Evolutionary conservation across 2,329 filamentous ascomycete genomes (phyloP).

Genomic region (Pyricularia grisea): DNA sequence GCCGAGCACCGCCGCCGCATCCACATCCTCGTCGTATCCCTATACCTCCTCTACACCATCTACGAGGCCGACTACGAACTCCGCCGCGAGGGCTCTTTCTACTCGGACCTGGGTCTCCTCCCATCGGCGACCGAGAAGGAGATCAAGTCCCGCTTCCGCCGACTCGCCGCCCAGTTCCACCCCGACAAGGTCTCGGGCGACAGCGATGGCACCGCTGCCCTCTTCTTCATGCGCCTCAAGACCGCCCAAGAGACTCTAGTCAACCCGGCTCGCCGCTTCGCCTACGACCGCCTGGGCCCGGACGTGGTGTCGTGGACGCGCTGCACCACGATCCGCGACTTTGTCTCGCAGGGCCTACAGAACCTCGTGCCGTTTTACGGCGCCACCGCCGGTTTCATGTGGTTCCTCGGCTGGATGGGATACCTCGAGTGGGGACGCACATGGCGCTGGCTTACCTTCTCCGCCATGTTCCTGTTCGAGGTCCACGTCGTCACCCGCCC

Average conservation of each 20-base stretch:
- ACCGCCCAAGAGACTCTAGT: conserved; percentile 71
- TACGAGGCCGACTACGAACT: conserved; percentile 85
- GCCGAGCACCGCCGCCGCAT: conserved; percentile 70
- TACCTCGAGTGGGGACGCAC: conserved; percentile 59
- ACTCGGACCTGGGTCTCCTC: conserved; percentile 64
- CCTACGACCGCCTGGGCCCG: conserved; percentile 83
- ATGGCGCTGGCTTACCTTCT: conserved; percentile 53
- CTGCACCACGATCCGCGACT: conserved; percentile 64
- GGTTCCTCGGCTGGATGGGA: conserved; percentile 53
- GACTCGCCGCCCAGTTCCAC: conserved; percentile 62
- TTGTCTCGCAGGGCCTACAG: conserved; percentile 54
- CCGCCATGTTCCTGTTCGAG: conserved; percentile 46
- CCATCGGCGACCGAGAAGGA: conserved; percentile 61
- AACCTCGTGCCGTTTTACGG: conserved; percentile 51
- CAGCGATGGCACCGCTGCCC: conserved; percentile 22
- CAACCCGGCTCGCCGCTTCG: conserved; percentile 70
- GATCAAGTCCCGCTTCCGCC: conserved; percentile 77
- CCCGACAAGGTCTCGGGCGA: conserved; percentile 65
- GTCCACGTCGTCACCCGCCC: conserved; percentile 46
- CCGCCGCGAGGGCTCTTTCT: conserved; percentile 64
- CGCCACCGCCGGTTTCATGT: conserved; percentile 45
- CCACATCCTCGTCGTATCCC: conserved; percentile 69
- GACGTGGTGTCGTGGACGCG: conserved; percentile 55
- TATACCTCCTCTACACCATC: conserved; percentile 85
- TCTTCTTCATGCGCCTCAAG: conserved; percentile 74